Percentiles rank a stretch among this genome's conserved stretches.
These are phyloP conservation scores for Cruciata laevipes DNA, from an alignment of 257 asterid genomes.

Conservation along the genomic window DNA sequence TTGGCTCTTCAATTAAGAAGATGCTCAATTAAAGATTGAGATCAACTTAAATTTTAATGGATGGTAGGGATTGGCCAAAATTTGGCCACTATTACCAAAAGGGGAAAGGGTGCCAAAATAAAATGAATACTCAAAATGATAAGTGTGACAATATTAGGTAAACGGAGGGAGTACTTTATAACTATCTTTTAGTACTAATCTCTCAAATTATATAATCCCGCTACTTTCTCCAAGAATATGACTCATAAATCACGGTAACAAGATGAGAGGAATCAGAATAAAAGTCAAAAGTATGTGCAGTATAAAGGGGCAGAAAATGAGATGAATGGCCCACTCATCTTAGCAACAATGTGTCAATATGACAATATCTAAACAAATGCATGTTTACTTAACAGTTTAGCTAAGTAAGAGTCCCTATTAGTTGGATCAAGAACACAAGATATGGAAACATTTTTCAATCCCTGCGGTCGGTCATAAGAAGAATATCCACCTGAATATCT, in stretches of 20 bases:
- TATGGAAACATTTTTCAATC: not conserved
- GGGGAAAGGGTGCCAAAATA: no score
- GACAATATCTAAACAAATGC: not conserved
- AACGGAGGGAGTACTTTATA: conserved; percentile 21
- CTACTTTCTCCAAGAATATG: conserved; percentile 9
- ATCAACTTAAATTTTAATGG: no score
- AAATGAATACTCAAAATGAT: no score
- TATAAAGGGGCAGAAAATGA: conserved; percentile 8
- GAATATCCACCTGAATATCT: not conserved
- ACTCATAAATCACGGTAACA: conserved; percentile 23
- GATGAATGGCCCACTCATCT: conserved; percentile 13
- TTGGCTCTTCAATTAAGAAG: no score
- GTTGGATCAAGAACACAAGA: not conserved
- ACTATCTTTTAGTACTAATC: conserved; percentile 16
- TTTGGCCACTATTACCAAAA: no score
- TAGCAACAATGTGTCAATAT: not conserved
- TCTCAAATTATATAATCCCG: not conserved
- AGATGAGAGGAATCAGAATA: conserved; percentile 32
- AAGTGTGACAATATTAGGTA: no score
- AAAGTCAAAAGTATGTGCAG: conserved; percentile 36
- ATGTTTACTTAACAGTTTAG: not conserved
- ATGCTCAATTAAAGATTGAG: no score
- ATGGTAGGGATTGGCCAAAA: no score
- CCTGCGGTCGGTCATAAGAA: not conserved
- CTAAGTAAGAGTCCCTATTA: not conserved